A percentile compares a stretch with the other conserved stretches of the same genome.
phyloP scores from a whole-genome alignment of 768 basidiomycete species.

The Tylopilus subfusipes region DNA sequence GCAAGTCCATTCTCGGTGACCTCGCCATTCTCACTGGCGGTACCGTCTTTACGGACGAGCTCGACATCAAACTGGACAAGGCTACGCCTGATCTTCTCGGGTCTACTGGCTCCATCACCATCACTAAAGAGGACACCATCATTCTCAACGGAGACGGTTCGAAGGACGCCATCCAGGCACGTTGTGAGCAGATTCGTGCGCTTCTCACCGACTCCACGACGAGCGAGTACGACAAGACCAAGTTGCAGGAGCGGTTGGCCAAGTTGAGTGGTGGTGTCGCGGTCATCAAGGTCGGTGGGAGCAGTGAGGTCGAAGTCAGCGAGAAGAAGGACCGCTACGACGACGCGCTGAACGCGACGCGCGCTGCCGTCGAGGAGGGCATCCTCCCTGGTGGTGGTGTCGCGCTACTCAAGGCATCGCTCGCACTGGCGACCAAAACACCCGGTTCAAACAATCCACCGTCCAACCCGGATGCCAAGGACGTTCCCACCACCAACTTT shows the following conservation, averaged over 20 bases:
- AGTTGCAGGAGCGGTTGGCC: conserved; percentile 95
- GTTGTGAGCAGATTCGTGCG: conserved; percentile 93
- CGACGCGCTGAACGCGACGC: conserved; percentile 95
- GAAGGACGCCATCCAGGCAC: conserved; percentile 85
- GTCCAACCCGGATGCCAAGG: conserved; percentile 53
- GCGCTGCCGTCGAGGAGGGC: conserved; percentile 97
- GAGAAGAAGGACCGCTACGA: conserved; percentile 96
- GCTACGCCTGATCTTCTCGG: conserved; percentile 81
- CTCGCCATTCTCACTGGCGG: conserved; percentile 96
- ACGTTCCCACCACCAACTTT: conserved; percentile 84
- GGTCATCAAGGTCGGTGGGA: conserved; percentile 96
- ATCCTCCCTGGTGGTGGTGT: conserved; percentile 97
- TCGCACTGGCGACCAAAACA: conserved; percentile 58
- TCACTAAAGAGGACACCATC: conserved; percentile 98
- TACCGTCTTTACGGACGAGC: conserved; percentile 94
- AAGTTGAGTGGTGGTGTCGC: conserved; percentile 96
- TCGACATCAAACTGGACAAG: conserved; percentile 72
- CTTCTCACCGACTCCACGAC: conserved; percentile 81
- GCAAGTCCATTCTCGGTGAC: conserved; percentile 96
- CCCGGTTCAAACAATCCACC: conserved; percentile 46
- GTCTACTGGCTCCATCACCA: conserved; percentile 83
- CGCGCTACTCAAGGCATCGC: conserved; percentile 82
- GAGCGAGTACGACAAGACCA: conserved; percentile 89
- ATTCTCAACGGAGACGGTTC: conserved; percentile 90
- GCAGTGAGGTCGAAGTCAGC: conserved; percentile 91